These are phyloP conservation scores for Rutidosis leptorrhynchoides DNA, from an alignment of 129 eudicot species.

Conservation along the genomic window DNA sequence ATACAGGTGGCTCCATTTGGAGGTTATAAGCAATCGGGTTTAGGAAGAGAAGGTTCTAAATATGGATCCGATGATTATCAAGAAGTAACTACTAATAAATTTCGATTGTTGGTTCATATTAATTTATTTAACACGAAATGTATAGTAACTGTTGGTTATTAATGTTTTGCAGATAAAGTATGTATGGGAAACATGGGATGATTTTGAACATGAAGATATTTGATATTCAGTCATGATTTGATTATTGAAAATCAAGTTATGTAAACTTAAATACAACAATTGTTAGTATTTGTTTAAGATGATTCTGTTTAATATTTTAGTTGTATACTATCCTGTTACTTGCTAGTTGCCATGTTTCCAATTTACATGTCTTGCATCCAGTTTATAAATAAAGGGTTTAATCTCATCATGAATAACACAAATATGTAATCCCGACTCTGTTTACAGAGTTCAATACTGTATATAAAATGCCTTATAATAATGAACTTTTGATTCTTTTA, in stretches of 20 bases:
- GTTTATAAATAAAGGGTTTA: too few relatives aligned
- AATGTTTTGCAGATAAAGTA: slow-evolving; percentile 67
- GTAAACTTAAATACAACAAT: neutral
- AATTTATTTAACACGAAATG: neutral
- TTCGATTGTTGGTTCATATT: neutral
- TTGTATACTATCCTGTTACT: too few relatives aligned
- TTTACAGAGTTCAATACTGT: too few relatives aligned
- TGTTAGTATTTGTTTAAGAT: neutral
- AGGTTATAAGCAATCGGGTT: slow-evolving; percentile 91
- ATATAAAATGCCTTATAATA: too few relatives aligned
- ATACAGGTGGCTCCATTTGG: slow-evolving; percentile 95
- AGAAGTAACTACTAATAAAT: slow-evolving; percentile 49
- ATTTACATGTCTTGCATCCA: too few relatives aligned
- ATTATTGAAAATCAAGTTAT: neutral
- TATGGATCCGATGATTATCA: slow-evolving; percentile 84
- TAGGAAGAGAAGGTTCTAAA: slow-evolving; percentile 96
- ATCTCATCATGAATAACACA: too few relatives aligned
- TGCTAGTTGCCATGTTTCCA: too few relatives aligned
- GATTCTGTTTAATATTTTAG: too few relatives aligned
- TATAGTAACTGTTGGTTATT: slow-evolving; percentile 2
- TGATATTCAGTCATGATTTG: neutral
- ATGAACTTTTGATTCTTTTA: too few relatives aligned
- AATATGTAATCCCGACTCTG: too few relatives aligned
- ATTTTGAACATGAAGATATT: slow-evolving; percentile 14
- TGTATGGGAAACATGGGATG: slow-evolving; percentile 76